Evolutionary conservation across 768 basidiomycete genomes (phyloP).

Genomic region (Lepiota subincarnata): DNA sequence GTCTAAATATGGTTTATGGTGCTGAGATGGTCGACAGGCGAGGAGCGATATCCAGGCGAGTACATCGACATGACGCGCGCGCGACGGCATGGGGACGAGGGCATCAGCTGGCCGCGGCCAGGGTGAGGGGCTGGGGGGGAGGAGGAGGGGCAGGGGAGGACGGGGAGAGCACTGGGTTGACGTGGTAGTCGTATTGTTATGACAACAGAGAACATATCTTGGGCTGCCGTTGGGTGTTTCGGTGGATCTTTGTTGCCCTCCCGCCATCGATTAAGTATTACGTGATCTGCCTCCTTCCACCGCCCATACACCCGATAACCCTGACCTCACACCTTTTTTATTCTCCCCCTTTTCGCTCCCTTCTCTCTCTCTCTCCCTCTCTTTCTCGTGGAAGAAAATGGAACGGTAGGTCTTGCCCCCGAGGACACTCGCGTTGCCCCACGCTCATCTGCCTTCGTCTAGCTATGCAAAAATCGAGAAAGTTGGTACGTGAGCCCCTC

Average conservation of each 20-base stretch:
- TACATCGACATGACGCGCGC: conserved; percentile 72
- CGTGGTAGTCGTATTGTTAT: conserved; percentile 1
- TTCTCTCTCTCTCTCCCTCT: conserved; percentile 13
- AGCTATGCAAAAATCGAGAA: conserved; percentile 98
- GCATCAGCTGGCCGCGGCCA: conserved; percentile 71
- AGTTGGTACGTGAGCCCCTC: conserved; percentile 70
- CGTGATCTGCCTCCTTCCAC: conserved; percentile 11
- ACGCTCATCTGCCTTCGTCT: conserved; percentile 16
- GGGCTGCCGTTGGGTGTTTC: background rate
- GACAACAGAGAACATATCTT: conserved; percentile 1
- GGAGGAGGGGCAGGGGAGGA: background rate
- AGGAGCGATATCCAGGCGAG: conserved; percentile 66
- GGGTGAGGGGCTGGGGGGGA: conserved; percentile 29
- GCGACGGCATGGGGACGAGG: conserved; percentile 48
- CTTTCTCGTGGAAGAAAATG: conserved; percentile 34
- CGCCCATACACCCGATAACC: conserved; percentile 12
- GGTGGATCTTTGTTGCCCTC: background rate
- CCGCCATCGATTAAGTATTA: conserved; percentile 9
- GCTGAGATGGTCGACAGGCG: conserved; percentile 38
- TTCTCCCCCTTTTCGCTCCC: conserved; percentile 13
- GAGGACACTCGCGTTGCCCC: conserved; percentile 11
- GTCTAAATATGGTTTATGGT: background rate
- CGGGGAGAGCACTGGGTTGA: background rate
- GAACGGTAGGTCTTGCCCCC: conserved; percentile 36
- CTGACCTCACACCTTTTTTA: conserved; percentile 9